These are phyloP conservation scores for Wickerhamiella bombiphila DNA, from an alignment of 805 yeast genomes.

Conservation along the genomic window DNA sequence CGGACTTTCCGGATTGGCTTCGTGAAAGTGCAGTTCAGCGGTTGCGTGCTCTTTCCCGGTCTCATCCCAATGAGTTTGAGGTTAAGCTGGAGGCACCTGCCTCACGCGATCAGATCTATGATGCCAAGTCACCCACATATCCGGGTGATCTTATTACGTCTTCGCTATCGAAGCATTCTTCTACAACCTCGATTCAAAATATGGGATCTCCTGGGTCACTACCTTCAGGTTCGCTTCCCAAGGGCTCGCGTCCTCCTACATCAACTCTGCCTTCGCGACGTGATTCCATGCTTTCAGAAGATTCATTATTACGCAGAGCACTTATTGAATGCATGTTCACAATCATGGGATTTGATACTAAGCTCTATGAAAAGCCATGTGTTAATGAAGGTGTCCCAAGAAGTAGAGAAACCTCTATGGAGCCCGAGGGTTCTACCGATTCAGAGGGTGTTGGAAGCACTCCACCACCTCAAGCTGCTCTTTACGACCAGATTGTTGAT, in stretches of 20 bases:
- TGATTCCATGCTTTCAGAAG: conserved; percentile 6
- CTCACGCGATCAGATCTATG: neutral
- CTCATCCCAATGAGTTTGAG: conserved; percentile 12
- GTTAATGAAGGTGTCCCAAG: neutral
- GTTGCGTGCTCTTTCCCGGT: conserved; percentile 19
- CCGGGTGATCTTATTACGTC: neutral
- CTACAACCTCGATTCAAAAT: neutral
- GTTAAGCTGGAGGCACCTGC: too few relatives aligned
- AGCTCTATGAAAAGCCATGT: neutral
- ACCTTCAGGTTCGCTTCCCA: too few relatives aligned
- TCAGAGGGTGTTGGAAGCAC: neutral
- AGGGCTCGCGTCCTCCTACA: too few relatives aligned
- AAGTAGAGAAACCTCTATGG: neutral
- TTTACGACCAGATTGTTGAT: conserved; percentile 25
- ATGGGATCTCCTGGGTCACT: too few relatives aligned
- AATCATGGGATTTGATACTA: conserved; percentile 13
- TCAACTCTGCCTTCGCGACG: too few relatives aligned
- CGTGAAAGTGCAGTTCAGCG: conserved; percentile 40
- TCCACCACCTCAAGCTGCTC: conserved; percentile 13
- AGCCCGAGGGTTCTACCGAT: neutral
- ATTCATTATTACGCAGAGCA: conserved; percentile 12
- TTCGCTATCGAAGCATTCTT: neutral
- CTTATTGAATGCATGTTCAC: conserved; percentile 16
- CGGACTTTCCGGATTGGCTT: conserved; percentile 19
- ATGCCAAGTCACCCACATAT: neutral